These are phyloP conservation scores for Aureobasidium mangrovei DNA, from an alignment of 2,329 filamentous ascomycete species.

Conservation along the genomic window DNA sequence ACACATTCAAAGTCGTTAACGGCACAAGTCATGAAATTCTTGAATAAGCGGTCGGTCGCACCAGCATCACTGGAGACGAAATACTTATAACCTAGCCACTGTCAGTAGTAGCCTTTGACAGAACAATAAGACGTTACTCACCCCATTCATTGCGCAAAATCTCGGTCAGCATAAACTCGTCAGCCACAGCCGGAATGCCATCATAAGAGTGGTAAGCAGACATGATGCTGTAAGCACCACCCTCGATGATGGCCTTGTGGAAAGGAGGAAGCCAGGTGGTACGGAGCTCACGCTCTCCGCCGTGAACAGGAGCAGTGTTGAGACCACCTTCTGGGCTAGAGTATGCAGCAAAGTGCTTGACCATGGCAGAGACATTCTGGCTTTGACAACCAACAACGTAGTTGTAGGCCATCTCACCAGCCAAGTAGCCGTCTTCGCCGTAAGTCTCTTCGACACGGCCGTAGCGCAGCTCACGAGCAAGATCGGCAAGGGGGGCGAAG, in stretches of 20 bases:
- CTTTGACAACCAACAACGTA: conserved; percentile 55
- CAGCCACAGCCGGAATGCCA: conserved; percentile 57
- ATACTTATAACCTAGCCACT: conserved; percentile 49
- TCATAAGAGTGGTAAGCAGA: conserved; percentile 65
- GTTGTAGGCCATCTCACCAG: conserved; percentile 58
- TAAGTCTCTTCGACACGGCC: conserved; percentile 68
- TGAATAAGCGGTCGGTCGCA: conserved; percentile 59
- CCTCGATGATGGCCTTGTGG: conserved; percentile 63
- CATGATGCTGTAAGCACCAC: conserved; percentile 60
- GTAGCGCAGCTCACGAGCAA: conserved; percentile 62
- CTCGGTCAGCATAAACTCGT: conserved; percentile 57
- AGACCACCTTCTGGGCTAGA: conserved; percentile 62
- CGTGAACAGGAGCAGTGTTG: conserved; percentile 55
- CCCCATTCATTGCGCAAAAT: conserved; percentile 63
- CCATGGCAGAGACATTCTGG: conserved; percentile 58
- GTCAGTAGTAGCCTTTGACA: neutral
- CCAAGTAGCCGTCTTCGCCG: conserved; percentile 59
- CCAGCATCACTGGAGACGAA: conserved; percentile 60
- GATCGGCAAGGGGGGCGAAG: conserved; percentile 61
- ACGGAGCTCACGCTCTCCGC: conserved; percentile 46
- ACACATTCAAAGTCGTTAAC: conserved; percentile 54
- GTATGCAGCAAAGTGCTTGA: conserved; percentile 68
- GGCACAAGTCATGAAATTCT: conserved; percentile 55
- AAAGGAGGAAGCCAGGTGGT: conserved; percentile 51
- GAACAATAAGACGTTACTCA: neutral